Base-by-base conservation (phyloP, 2,329 filamentous ascomycete genomes). In the Cordyceps javanica region DNA sequence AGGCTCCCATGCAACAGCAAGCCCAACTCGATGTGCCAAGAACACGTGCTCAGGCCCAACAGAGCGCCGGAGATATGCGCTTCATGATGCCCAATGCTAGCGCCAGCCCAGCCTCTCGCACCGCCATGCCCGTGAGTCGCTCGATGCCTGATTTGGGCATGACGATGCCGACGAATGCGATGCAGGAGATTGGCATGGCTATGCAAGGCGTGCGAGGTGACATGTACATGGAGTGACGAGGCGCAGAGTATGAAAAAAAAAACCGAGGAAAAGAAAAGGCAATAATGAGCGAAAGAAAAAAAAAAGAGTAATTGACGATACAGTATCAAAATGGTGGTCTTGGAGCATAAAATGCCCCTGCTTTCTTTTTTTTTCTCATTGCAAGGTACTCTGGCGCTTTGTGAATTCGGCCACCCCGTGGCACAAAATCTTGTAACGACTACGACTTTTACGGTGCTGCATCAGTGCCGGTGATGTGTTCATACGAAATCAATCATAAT, bases 401-500 rank as follows among this genome's bases (percentile, higher is more conserved):
- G 53, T 49, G 25, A 39, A 44, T 49, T 48, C n/a, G 21, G 32
- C 25, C 42, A 32, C 32, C 2, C n/a, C 1, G 16, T 38, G 42
- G 55, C 30, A 30, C 16, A 45, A 34, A 36, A 23, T 41, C 23
- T 44, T 66, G 62, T 70, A 69, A 71, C 64, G 67, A 71, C 63
- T 60, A 65, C 66, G 63, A 61, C 63, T 55, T 59, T 60, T 61
- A 65, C 64, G 64, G 58, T 62, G 58, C 59, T 62, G 39, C 52
- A 57, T 57, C 34, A 55, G 61, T 62, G 60, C 62, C 62, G 62
- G 66, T 61, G 64, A 67, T 67, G 62, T 66, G 65, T 68, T 68
- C 68, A 69, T 70, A 71, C 55, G 66, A 69, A n/a, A 64, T 57
- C 59, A 64, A 80, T 89, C 64, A 97, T 94, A n/a, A 89, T 36